phyloP scores from a whole-genome alignment of 345 rosid species.

The Populus euphratica region DNA sequence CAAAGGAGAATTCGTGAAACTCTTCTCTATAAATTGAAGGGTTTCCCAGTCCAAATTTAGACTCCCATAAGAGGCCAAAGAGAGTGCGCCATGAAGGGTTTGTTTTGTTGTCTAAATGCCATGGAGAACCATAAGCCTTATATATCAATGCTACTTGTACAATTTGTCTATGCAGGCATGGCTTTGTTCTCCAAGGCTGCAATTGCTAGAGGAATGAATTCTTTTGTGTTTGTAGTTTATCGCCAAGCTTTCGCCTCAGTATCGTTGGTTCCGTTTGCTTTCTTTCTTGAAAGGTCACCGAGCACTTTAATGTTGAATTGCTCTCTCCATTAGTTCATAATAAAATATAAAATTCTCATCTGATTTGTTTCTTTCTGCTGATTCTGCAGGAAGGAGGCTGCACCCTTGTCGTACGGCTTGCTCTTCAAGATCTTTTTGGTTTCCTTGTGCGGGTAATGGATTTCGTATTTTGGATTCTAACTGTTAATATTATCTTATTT shows the following conservation, averaged over 20 bases:
- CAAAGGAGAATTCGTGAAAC: not conserved
- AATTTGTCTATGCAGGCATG: slow-evolving; percentile 72
- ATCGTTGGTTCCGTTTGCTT: slow-evolving; percentile 65
- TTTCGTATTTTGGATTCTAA: not conserved
- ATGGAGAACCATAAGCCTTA: slow-evolving; percentile 46
- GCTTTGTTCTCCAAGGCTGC: slow-evolving; percentile 76
- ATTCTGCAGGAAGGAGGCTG: slow-evolving; percentile 39
- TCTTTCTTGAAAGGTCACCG: slow-evolving; percentile 67
- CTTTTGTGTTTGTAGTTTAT: slow-evolving; percentile 68
- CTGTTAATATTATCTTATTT: not conserved
- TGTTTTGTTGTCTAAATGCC: slow-evolving; percentile 5
- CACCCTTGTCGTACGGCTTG: slow-evolving; percentile 40
- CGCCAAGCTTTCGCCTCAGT: slow-evolving; percentile 74
- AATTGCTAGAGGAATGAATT: slow-evolving; percentile 68
- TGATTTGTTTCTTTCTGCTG: not conserved
- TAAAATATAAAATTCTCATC: not conserved
- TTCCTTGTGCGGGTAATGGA: slow-evolving; percentile 48
- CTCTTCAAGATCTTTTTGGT: slow-evolving; percentile 49
- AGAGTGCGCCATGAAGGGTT: slow-evolving; percentile 19
- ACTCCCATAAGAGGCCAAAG: not conserved
- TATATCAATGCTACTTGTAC: slow-evolving; percentile 59
- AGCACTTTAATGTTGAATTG: not conserved
- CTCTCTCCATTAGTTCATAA: not conserved
- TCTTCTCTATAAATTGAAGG: slow-evolving; percentile 12
- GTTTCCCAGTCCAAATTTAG: not conserved